Conservation (phyloP, 768 basidiomycete genomes). For the Amanita pseudoporphyria region DNA sequence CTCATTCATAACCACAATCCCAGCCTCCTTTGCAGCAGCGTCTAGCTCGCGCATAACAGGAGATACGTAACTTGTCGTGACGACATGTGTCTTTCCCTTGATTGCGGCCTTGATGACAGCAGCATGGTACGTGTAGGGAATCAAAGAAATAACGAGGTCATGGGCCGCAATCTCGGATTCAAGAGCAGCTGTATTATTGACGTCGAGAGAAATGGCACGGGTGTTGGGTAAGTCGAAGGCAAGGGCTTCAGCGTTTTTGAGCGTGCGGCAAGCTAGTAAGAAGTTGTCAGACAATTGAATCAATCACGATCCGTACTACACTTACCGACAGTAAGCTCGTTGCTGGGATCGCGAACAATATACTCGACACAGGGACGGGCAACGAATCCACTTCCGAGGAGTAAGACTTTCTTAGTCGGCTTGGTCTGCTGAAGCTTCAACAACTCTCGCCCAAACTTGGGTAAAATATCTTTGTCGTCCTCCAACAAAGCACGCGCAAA, state of each 20-base stretch:
- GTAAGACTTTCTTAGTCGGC: slow-evolving; percentile 60
- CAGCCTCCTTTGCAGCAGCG: slow-evolving; percentile 70
- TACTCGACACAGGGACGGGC: slow-evolving; percentile 96
- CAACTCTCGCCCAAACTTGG: slow-evolving; percentile 66
- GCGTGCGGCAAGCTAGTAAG: slow-evolving; percentile 73
- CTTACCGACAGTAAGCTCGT: slow-evolving; percentile 79
- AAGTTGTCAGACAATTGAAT: neutral
- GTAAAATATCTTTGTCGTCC: slow-evolving; percentile 61
- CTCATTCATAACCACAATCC: slow-evolving; percentile 94
- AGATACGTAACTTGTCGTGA: slow-evolving; percentile 93
- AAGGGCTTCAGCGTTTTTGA: slow-evolving; percentile 64
- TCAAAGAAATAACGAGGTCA: slow-evolving; percentile 93
- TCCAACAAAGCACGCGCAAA: slow-evolving; percentile 72
- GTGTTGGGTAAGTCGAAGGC: slow-evolving; percentile 59
- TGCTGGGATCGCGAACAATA: slow-evolving; percentile 69
- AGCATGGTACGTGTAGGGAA: slow-evolving; percentile 90
- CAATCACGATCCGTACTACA: slow-evolving; percentile 2
- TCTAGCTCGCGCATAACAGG: slow-evolving; percentile 87
- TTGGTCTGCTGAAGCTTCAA: slow-evolving; percentile 31
- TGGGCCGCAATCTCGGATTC: slow-evolving; percentile 75
- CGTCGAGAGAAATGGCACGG: slow-evolving; percentile 75
- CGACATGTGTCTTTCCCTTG: slow-evolving; percentile 82
- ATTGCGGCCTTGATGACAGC: slow-evolving; percentile 88
- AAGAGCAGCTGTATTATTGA: slow-evolving; percentile 56
- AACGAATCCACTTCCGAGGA: slow-evolving; percentile 93